Base-by-base conservation (phyloP, 805 yeast species). In the Wickerhamiella azymoides region DNA sequence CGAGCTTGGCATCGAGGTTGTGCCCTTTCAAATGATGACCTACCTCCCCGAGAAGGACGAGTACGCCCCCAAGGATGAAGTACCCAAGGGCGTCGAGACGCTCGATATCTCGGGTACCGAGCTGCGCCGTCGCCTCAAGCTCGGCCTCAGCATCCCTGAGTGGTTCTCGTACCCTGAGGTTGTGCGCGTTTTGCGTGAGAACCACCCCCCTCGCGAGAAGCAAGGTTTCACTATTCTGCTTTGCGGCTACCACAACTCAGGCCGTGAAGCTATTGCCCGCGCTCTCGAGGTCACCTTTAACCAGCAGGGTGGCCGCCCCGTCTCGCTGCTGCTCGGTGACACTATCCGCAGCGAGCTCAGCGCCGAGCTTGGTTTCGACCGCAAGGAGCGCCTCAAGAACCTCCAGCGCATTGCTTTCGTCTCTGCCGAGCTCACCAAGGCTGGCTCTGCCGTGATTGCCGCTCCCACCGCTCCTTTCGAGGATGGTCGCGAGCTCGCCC, bases 131-230 rank as follows among this genome's bases (percentile, higher is more conserved):
- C 77, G 89, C 54, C 75, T 88, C 61, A 79, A 78, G 68, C 81
- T 79, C 50, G 96, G 96, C 49, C 72, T 80, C 37, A 80, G 80
- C 51, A 89, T 88, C 55, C 97, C 97, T 52, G 92, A 77, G 61
- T 88, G 97, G 97, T 88, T 89, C 67, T 84, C 96, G 5, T 88
- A 88, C 67, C 95, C 96, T 2, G 96, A 88, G 65, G 96, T 89
- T 45, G 97, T 89, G 49, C 74, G 75, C 62, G 86, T 89, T 49
- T 73, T 88, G 57, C 80, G 97, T 62, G 89, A 84, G 57, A 76
- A 88, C 39, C 88, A 88, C 63, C 96, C 96, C 47, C 95, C 97
- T 52, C 78, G 96, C 66, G 76, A 72, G 49, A 63, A 72, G 49
- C 97, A 89, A 68, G 97, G 97, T 30, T 89, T 88, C 64, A 83